phyloP scores from a whole-genome alignment of 169 alveolate species.

The Babesia ovis region DNA sequence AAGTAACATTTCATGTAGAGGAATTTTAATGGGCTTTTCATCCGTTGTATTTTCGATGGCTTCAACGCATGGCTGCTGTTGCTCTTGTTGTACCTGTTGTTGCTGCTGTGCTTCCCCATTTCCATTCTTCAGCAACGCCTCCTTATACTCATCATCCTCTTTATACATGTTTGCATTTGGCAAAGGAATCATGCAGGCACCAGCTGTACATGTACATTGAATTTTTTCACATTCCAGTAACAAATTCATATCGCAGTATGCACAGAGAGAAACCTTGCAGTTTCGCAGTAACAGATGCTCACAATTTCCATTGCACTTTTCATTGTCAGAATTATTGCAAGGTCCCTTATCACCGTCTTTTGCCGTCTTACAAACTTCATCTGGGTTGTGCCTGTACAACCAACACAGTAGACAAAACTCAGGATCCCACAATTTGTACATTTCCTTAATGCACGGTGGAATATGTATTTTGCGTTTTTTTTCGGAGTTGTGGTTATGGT shows the following conservation, averaged over 20 bases:
- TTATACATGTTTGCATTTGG: conserved; percentile 20
- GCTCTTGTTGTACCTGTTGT: background rate
- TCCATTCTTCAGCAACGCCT: background rate
- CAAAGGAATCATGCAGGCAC: conserved; percentile 2
- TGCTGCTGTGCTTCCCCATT: background rate
- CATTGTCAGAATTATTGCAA: background rate
- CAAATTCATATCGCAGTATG: conserved; percentile 51
- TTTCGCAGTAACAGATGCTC: conserved; percentile 31
- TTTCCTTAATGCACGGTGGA: conserved; percentile 11
- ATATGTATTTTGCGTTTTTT: background rate
- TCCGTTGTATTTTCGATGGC: conserved; percentile 8
- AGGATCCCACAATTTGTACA: conserved; percentile 15
- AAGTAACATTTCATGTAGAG: conserved; percentile 20
- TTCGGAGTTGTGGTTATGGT: background rate
- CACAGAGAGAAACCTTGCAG: conserved; percentile 50
- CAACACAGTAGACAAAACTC: conserved; percentile 14
- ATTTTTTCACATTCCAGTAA: conserved; percentile 42
- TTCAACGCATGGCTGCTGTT: background rate
- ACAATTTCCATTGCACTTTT: background rate
- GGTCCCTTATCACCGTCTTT: background rate
- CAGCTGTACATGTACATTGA: conserved; percentile 22
- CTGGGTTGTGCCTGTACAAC: conserved; percentile 35
- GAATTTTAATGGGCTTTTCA: conserved; percentile 18
- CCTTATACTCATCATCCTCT: conserved; percentile 13
- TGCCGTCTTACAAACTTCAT: conserved; percentile 6